Conservation (phyloP, 768 basidiomycete species). For the Cytidiella melzeri region DNA sequence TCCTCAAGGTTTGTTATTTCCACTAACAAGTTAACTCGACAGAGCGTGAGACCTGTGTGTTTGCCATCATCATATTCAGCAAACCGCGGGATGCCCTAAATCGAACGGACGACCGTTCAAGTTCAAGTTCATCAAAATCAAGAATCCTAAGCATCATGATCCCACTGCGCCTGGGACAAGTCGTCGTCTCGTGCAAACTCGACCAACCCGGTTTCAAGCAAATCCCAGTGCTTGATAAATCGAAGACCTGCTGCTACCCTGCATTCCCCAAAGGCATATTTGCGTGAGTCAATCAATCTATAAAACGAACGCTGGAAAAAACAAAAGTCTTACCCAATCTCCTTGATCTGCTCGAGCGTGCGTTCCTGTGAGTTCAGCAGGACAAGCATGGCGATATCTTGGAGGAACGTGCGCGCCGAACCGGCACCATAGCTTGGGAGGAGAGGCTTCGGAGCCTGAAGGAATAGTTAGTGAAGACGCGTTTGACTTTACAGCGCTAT, state of each 20-base stretch:
- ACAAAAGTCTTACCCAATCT: background rate
- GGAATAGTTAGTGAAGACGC: too few species aligned
- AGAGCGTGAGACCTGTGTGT: too few species aligned
- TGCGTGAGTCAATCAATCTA: too few species aligned
- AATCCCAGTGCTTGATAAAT: background rate
- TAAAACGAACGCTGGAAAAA: too few species aligned
- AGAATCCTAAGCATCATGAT: too few species aligned
- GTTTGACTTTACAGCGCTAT: background rate
- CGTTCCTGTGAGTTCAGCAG: background rate
- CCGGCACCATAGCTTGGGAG: conserved; percentile 2
- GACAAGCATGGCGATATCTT: background rate
- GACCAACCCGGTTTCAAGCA: background rate
- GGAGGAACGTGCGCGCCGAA: background rate
- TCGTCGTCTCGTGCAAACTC: background rate
- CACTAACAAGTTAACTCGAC: too few species aligned
- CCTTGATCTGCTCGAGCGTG: background rate
- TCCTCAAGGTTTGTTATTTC: too few species aligned
- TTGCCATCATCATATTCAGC: too few species aligned
- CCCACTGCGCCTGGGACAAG: background rate
- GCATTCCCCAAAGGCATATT: too few species aligned
- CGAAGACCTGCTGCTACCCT: background rate
- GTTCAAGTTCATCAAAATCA: too few species aligned
- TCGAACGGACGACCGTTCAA: too few species aligned
- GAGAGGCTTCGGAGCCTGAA: background rate
- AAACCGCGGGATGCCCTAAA: too few species aligned